A percentile compares a stretch with the other conserved stretches of the same genome.
Evolutionary conservation across 176 grass and related monocot species (phyloP).

Genomic region (Aegilops umbellulata): DNA sequence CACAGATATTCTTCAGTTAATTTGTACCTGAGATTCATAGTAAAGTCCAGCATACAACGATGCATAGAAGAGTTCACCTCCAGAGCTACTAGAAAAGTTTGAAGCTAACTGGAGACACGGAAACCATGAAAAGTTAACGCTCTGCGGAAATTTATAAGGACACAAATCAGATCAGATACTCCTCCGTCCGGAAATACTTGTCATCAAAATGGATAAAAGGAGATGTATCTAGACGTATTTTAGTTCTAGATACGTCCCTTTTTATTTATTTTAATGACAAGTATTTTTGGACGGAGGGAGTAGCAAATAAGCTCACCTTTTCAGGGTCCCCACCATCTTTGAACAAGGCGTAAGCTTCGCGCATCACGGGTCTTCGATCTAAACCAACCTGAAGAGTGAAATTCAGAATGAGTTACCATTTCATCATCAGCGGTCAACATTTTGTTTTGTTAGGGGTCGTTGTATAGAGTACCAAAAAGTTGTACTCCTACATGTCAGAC

Average conservation of each 20-base stretch:
- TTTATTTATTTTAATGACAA: no score
- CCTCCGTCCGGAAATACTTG: no score
- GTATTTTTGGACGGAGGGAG: no score
- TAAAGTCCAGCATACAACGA: slow-evolving; percentile 79
- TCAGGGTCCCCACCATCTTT: slow-evolving; percentile 77
- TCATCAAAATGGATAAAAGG: no score
- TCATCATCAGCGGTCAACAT: background rate
- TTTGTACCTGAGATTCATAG: slow-evolving; percentile 77
- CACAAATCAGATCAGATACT: background rate
- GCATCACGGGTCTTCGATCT: slow-evolving; percentile 81
- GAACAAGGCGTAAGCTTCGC: slow-evolving; percentile 59
- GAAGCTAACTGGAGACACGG: slow-evolving; percentile 51
- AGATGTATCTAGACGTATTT: no score
- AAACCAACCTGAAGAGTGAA: slow-evolving; percentile 57
- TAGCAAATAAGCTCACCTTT: slow-evolving; percentile 42
- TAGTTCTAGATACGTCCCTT: no score
- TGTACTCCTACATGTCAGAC: background rate
- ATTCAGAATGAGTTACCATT: background rate
- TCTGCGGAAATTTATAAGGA: background rate
- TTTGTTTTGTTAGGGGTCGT: background rate
- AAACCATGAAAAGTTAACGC: background rate
- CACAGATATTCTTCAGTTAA: background rate
- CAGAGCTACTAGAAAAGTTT: slow-evolving; percentile 49
- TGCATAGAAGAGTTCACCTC: slow-evolving; percentile 72
- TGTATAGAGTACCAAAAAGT: background rate